Percentiles rank a stretch among this genome's conserved stretches.
Evolutionary conservation across 2,329 filamentous ascomycete genomes (phyloP).

Genomic region (Colletotrichum higginsianum): DNA sequence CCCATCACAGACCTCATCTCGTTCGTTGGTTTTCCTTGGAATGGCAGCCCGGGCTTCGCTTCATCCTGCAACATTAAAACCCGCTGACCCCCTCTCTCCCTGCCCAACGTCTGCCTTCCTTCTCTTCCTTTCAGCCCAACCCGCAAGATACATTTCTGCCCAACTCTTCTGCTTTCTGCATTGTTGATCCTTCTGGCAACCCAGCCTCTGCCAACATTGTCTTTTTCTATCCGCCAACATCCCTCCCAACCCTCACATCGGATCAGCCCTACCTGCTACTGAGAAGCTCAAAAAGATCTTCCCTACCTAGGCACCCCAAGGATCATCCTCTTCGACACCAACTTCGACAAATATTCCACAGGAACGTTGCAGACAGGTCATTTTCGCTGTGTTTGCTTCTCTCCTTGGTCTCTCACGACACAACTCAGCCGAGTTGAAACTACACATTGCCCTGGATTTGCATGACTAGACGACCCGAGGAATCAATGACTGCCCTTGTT

Average conservation of each 20-base stretch:
- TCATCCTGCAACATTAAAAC: slow-evolving; percentile 54
- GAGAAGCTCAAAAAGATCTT: slow-evolving; percentile 42
- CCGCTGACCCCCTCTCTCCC: slow-evolving; percentile 55
- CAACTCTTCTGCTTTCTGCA: slow-evolving; percentile 46
- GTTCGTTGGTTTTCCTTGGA: slow-evolving; percentile 33
- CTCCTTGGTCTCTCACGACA: slow-evolving; percentile 32
- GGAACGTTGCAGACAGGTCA: slow-evolving; percentile 33
- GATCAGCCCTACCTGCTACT: slow-evolving; percentile 21
- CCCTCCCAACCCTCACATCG: slow-evolving; percentile 40
- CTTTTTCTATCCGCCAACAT: slow-evolving; percentile 40
- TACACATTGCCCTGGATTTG: slow-evolving; percentile 41
- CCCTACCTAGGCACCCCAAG: slow-evolving; percentile 41
- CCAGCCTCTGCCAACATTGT: slow-evolving; percentile 36
- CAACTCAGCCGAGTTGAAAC: slow-evolving; percentile 40
- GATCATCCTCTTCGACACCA: slow-evolving; percentile 41
- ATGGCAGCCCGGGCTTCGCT: slow-evolving; percentile 26
- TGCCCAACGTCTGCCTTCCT: slow-evolving; percentile 54
- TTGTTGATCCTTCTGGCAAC: slow-evolving; percentile 42
- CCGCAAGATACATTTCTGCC: slow-evolving; percentile 45
- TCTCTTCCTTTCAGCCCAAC: slow-evolving; percentile 56
- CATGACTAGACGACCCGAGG: slow-evolving; percentile 52
- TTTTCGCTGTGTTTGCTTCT: slow-evolving; percentile 25
- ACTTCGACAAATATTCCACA: slow-evolving; percentile 27
- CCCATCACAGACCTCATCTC: slow-evolving; percentile 38
- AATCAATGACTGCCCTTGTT: slow-evolving; percentile 66